Conservation (phyloP, 352 stramenopile species). For the Pythium sukuiense region DNA sequence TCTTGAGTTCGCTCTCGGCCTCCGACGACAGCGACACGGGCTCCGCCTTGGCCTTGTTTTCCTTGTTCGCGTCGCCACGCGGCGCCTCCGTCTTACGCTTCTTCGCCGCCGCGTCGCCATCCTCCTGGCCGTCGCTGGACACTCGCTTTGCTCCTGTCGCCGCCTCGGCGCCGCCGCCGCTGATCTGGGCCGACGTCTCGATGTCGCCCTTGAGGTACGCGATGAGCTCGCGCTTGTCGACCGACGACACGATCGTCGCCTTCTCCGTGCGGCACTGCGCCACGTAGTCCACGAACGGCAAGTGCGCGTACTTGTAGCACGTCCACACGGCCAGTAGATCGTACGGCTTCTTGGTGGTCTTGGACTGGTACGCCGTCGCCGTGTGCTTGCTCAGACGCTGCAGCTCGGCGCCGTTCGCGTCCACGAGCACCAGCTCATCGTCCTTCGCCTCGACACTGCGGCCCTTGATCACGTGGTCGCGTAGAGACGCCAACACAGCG, state of each 20-base stretch:
- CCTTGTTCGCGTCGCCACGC: constrained; percentile 35
- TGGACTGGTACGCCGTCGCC: constrained; percentile 78
- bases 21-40: constrained; percentile 26
- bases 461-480: constrained; percentile 75
- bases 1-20: constrained; percentile 54
- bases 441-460: constrained; percentile 54
- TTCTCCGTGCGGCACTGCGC: constrained; percentile 80
- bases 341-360: constrained; percentile 80
- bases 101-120: constrained; percentile 16
- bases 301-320: constrained; percentile 70
- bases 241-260: constrained; percentile 77
- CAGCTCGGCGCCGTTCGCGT: constrained; percentile 49
- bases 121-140: constrained; percentile 17
- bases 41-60: constrained; percentile 36
- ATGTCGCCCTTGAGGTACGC: constrained; percentile 85
- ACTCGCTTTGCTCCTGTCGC: constrained; percentile 9
- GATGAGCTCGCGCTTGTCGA: constrained; percentile 89
- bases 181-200: constrained; percentile 72
- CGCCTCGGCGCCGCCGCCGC: constrained; percentile 22
- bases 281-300: constrained; percentile 85
- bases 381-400: constrained; percentile 60
- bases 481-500: constrained; percentile 47
- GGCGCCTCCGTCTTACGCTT: constrained; percentile 16
- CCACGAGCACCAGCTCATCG: constrained; percentile 61
- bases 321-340: constrained; percentile 79